Evolutionary conservation across 2,329 filamentous ascomycete genomes (phyloP).

Genomic region (Chalaropsis ovoidea): DNA sequence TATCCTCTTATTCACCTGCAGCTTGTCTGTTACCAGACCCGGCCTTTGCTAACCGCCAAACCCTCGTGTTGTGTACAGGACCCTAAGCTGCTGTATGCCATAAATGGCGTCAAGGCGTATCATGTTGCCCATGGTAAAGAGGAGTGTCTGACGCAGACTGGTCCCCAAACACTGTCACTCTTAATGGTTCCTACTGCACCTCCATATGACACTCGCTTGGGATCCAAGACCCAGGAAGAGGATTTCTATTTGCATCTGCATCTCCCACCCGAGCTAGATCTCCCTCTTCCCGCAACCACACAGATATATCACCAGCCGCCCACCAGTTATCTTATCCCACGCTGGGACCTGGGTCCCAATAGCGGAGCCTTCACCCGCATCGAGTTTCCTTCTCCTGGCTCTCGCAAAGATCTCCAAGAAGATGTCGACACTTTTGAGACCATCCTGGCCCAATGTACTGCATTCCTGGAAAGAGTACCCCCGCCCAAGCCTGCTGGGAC

Average conservation of each 20-base stretch:
- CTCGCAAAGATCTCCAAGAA: constrained; percentile 67
- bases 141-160: constrained; percentile 67
- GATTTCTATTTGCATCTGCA: constrained; percentile 97
- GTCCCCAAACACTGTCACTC: constrained; percentile 82
- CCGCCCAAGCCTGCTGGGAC: constrained; percentile 40
- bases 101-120: constrained; percentile 82
- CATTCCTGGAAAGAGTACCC: constrained; percentile 76
- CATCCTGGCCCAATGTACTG: constrained; percentile 93
- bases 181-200: constrained; percentile 92
- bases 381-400: constrained; percentile 70
- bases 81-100: constrained; percentile 56
- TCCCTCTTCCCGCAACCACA: constrained; percentile 86
- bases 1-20: neutral
- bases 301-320: constrained; percentile 96
- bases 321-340: constrained; percentile 82
- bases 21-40: neutral
- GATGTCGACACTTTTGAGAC: constrained; percentile 96
- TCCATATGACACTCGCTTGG: constrained; percentile 48
- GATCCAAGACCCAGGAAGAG: constrained; percentile 57
- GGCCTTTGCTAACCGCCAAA: constrained; percentile 20
- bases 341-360: constrained; percentile 85
- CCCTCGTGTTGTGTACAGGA: constrained; percentile 36
- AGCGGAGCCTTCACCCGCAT: constrained; percentile 86
- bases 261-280: constrained; percentile 84
- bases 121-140: constrained; percentile 84